Base-by-base conservation (phyloP, 441 rosid genomes). In the Erodium moschatum region DNA sequence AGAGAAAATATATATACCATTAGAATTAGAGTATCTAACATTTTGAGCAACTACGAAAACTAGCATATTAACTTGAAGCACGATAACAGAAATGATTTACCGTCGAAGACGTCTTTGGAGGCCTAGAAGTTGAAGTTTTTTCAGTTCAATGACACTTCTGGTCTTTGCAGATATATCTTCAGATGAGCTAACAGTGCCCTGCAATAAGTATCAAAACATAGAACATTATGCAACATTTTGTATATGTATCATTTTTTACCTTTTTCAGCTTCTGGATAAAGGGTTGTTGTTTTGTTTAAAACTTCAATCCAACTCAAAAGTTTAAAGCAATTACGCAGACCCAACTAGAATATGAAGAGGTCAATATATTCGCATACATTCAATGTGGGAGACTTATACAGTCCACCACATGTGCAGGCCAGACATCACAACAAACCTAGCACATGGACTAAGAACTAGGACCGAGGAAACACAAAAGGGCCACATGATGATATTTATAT, bases 121-220 rank as follows among this genome's bases (percentile, higher is more conserved):
- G 46, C 73, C 88, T 73, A 90, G 76, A 61, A 92, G 78, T 80
- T 92, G 96, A 71, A 92, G 96, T 80, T 90, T 92, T 80, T 92
- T 92, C 83, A 92, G 75, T 81, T 88, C 98, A 67, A 92, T 92
- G 70, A 92, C 96, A 74, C 93, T 90, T 81, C 83, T 92, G 75
- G 98, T 92, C 79, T 85, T 92, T 71, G 93, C 85, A 72, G 93
- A 88, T 73, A 90, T 83, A 82, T 90, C 93, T 79, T 89, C 95
- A 44, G 96, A 89, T 27, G 84, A 86, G 79, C 86, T 89, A 73
- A 88, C 97, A 75, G 82, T 81, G 79, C 81, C 89, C 97, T 92
- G 84, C 78, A 72, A 9, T 29, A 66, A 38, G 38, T 35, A 54
- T 40, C 21, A 16, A 40, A 10, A 61, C 4, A 18, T 3, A 31